These are phyloP conservation scores for Phaffomyces antillensis DNA, from an alignment of 805 yeast genomes.

Conservation along the genomic window DNA sequence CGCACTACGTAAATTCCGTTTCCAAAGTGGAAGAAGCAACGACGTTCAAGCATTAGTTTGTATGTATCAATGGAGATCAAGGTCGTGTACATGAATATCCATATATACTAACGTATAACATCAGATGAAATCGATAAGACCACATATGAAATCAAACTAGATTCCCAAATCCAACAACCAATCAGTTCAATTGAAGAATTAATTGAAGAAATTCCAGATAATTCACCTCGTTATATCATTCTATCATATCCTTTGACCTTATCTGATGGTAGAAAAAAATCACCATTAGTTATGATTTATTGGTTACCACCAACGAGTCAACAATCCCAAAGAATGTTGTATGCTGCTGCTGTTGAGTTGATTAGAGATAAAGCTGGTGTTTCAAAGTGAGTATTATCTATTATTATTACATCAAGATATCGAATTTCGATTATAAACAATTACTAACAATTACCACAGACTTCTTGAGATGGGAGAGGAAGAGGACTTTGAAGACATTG, in stretches of 20 bases:
- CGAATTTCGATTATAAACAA: too few relatives aligned
- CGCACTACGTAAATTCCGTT: conserved; percentile 63
- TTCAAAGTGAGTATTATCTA: conserved; percentile 20
- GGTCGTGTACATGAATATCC: conserved; percentile 1
- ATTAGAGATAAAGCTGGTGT: conserved; percentile 52
- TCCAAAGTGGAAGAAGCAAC: conserved; percentile 58
- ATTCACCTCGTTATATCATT: conserved; percentile 67
- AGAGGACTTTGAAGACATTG: conserved; percentile 61
- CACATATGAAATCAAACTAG: conserved; percentile 43
- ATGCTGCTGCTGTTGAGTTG: conserved; percentile 84
- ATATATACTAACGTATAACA: conserved; percentile 1
- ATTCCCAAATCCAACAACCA: conserved; percentile 36
- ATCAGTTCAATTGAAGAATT: conserved; percentile 52
- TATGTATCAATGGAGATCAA: conserved; percentile 25
- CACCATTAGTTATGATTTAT: conserved; percentile 75
- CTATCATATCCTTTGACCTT: conserved; percentile 68
- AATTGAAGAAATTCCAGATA: conserved; percentile 74
- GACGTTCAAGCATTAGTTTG: conserved; percentile 56
- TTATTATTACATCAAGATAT: too few relatives aligned
- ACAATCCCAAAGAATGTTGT: conserved; percentile 76
- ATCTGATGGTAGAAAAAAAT: conserved; percentile 63
- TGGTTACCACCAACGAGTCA: conserved; percentile 87
- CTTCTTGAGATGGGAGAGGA: conserved; percentile 58
- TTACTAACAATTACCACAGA: conserved; percentile 25
- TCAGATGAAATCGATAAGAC: conserved; percentile 48